Base-by-base conservation (phyloP, 805 yeast species). In the Tetrapisispora pingtungensis region DNA sequence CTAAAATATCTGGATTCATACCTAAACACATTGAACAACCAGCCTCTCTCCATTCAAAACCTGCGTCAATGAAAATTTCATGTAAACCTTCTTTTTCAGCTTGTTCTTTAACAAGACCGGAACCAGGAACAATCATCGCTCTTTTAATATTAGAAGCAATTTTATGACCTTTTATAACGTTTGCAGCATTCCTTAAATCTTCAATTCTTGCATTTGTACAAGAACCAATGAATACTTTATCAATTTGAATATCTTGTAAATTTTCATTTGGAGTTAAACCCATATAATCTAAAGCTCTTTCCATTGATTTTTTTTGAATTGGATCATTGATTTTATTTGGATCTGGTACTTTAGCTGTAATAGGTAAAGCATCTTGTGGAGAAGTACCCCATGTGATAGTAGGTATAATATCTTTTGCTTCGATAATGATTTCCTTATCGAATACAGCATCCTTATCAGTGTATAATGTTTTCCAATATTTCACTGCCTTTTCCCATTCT, bases 1-100 rank as follows among this genome's bases (percentile, higher is more conserved):
- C 77, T 61, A 93, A 76, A 57, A 93, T 90, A 71, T 93, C 98
- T 36, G 97, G 97, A 71, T 93, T 93, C 98, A 93, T 93, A 67
- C 98, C 98, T 43, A 93, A 76, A 72, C 98, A 93, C 98, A 93
- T 93, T 35, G 97, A 90, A 71, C 98, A 93, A 49, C 98, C 98
- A 53, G 98, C 97, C 71, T 93, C 98, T 73, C 98, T 83, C 98
- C 98, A 93, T 56, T 85, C 90, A 62, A 93, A 93, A 18, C 96
- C 97, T 42, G 98, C 97, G 41, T 79, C 86, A 58, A 72, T 78
- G 60, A 93, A 93, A 46, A 93, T 77, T 70, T 85, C 84, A 66
- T 93, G 93, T 46, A 93, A 74, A 43, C 98, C 98, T 71, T 93
- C 98, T 50, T 69, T 73, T 70, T 93, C 98, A 44, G 98, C 98